These are phyloP conservation scores for Oryza nivara DNA, from an alignment of 176 grass and related monocot genomes.

Conservation along the genomic window DNA sequence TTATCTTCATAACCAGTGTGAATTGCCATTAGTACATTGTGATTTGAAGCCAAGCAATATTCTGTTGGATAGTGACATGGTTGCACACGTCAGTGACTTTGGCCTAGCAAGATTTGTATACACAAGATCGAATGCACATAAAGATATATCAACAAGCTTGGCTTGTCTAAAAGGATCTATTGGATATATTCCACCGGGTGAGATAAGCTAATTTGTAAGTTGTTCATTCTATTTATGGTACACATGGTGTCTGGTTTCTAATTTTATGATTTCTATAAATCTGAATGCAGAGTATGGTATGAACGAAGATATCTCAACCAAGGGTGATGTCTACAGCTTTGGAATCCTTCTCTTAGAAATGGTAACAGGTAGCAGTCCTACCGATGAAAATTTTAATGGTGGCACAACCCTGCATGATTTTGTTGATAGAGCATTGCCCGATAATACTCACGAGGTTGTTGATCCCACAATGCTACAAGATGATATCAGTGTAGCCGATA, in stretches of 20 bases:
- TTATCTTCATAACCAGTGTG: conserved; percentile 43
- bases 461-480: conserved; percentile 30
- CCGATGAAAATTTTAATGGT: conserved; percentile 30
- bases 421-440: conserved; percentile 27
- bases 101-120: background rate
- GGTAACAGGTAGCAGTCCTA: conserved; percentile 38
- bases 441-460: conserved; percentile 5
- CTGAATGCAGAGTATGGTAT: conserved; percentile 48
- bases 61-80: too few relatives aligned
- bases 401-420: conserved; percentile 21
- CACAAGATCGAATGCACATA: conserved; percentile 17
- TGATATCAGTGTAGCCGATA: background rate
- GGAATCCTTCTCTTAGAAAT: conserved; percentile 50
- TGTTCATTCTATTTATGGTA: background rate
- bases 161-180: conserved; percentile 45
- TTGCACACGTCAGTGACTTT: too few relatives aligned
- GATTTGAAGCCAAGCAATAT: background rate
- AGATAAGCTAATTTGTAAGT: background rate
- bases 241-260: background rate
- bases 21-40: conserved; percentile 30
- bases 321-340: conserved; percentile 56
- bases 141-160: conserved; percentile 32
- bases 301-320: conserved; percentile 31
- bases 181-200: conserved; percentile 59
- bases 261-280: background rate